phyloP scores from a whole-genome alignment of 2,329 filamentous ascomycete genomes.

The Fusarium globosum region DNA sequence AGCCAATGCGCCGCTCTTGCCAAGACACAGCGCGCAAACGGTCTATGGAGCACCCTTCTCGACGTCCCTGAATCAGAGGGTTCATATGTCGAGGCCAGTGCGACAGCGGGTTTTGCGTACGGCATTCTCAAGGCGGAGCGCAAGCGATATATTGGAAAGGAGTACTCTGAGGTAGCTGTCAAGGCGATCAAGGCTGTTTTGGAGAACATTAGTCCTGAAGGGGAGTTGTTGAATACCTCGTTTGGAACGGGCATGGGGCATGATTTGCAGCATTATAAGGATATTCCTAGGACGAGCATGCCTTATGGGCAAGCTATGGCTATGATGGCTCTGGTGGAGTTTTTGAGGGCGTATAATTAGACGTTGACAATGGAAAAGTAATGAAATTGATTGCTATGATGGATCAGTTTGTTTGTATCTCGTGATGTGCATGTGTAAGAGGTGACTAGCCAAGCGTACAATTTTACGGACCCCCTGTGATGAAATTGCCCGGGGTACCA shows the following conservation, averaged over 20 bases:
- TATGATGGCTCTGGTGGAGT: slow-evolving; percentile 83
- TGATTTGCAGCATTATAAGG: slow-evolving; percentile 79
- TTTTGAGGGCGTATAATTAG: slow-evolving; percentile 63
- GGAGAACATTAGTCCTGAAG: slow-evolving; percentile 71
- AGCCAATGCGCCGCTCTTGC: slow-evolving; percentile 75
- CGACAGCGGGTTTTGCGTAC: slow-evolving; percentile 83
- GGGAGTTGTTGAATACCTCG: slow-evolving; percentile 78
- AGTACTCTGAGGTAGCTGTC: slow-evolving; percentile 70
- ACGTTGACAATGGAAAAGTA: background rate
- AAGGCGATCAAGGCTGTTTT: slow-evolving; percentile 76
- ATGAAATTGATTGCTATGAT: background rate
- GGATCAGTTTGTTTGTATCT: background rate
- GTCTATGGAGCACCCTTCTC: slow-evolving; percentile 80
- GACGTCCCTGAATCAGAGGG: slow-evolving; percentile 73
- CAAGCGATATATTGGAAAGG: slow-evolving; percentile 73
- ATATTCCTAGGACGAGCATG: slow-evolving; percentile 82
- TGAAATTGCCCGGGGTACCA: background rate
- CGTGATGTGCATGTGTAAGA: accelerated
- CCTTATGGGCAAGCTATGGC: slow-evolving; percentile 88
- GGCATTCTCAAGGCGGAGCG: slow-evolving; percentile 80
- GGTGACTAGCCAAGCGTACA: no score
- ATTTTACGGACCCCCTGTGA: no score
- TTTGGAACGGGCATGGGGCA: slow-evolving; percentile 85
- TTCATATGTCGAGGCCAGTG: slow-evolving; percentile 80
- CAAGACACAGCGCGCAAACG: slow-evolving; percentile 68